phyloP scores from a whole-genome alignment of 1,284 basidiomycete species.

The Anthracocystis panici-leucophaei region DNA sequence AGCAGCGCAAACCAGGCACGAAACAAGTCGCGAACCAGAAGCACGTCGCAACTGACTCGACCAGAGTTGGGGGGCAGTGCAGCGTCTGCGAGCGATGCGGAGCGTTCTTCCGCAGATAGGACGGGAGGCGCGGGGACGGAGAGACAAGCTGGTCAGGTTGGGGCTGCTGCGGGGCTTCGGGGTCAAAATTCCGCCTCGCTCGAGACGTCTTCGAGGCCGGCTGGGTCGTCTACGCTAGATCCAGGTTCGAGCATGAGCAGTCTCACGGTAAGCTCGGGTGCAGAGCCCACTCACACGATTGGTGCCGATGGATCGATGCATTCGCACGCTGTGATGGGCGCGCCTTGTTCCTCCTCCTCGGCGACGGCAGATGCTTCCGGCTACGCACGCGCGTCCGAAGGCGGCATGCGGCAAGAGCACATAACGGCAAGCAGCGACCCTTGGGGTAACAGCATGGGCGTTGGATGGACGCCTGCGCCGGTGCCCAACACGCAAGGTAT shows the following conservation, averaged over 20 bases:
- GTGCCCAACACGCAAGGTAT: slow-evolving; percentile 11
- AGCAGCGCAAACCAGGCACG: slow-evolving; percentile 10
- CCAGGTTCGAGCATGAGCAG: not conserved
- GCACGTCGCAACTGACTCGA: slow-evolving; percentile 10
- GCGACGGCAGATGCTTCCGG: slow-evolving; percentile 2
- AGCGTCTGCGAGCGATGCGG: slow-evolving; percentile 10
- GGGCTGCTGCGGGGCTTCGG: not conserved
- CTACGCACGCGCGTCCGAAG: slow-evolving; percentile 6
- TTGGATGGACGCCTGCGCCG: slow-evolving; percentile 14
- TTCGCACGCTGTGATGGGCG: not conserved
- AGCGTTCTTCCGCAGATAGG: not conserved
- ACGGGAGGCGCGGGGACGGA: not conserved
- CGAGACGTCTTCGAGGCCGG: slow-evolving; percentile 1
- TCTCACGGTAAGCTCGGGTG: not conserved
- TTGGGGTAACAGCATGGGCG: slow-evolving; percentile 6
- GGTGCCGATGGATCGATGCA: not conserved
- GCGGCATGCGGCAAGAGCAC: not conserved
- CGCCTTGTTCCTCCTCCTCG: not conserved
- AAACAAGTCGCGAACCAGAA: slow-evolving; percentile 20
- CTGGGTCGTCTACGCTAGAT: not conserved
- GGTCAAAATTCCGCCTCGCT: not conserved
- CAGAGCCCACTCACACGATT: not conserved
- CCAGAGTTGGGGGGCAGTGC: not conserved
- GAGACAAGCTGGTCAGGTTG: not conserved
- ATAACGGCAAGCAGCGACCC: not conserved